These are phyloP conservation scores for Boletus reticuloceps DNA, from an alignment of 768 basidiomycete genomes.

Conservation along the genomic window DNA sequence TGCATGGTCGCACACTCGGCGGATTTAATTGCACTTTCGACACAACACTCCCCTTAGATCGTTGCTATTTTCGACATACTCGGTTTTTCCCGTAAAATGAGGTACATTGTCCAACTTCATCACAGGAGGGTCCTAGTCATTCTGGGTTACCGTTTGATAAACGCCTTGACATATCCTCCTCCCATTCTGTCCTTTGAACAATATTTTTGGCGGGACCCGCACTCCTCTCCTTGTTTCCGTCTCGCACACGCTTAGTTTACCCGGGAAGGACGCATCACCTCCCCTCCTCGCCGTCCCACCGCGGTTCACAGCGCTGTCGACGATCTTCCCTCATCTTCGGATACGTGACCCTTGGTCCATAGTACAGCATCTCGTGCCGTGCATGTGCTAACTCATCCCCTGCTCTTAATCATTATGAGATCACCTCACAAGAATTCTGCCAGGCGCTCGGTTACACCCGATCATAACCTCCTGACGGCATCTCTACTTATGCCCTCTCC, in stretches of 20 bases:
- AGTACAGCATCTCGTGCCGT: constrained; percentile 20
- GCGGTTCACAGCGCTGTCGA: constrained; percentile 12
- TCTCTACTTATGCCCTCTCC: constrained; percentile 8
- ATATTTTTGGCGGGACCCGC: constrained; percentile 6
- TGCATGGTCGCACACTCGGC: constrained; percentile 29
- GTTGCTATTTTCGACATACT: constrained; percentile 31
- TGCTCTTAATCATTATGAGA: constrained; percentile 15
- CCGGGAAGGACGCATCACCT: background rate
- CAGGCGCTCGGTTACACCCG: constrained; percentile 24
- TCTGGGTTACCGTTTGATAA: constrained; percentile 20
- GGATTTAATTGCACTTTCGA: constrained; percentile 32
- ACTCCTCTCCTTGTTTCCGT: background rate
- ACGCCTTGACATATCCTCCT: constrained; percentile 5
- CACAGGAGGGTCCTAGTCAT: constrained; percentile 12
- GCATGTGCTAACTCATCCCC: constrained; percentile 13
- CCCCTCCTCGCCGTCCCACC: background rate
- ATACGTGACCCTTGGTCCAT: constrained; percentile 21
- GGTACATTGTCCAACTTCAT: constrained; percentile 33
- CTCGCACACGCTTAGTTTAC: background rate
- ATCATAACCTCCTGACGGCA: constrained; percentile 27
- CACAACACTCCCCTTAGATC: constrained; percentile 48
- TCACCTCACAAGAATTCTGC: constrained; percentile 9
- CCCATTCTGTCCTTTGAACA: constrained; percentile 7
- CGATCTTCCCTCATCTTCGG: constrained; percentile 11
- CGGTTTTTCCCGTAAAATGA: constrained; percentile 31